Base-by-base conservation (phyloP, 768 basidiomycete species). In the Glaciozyma martinii region DNA sequence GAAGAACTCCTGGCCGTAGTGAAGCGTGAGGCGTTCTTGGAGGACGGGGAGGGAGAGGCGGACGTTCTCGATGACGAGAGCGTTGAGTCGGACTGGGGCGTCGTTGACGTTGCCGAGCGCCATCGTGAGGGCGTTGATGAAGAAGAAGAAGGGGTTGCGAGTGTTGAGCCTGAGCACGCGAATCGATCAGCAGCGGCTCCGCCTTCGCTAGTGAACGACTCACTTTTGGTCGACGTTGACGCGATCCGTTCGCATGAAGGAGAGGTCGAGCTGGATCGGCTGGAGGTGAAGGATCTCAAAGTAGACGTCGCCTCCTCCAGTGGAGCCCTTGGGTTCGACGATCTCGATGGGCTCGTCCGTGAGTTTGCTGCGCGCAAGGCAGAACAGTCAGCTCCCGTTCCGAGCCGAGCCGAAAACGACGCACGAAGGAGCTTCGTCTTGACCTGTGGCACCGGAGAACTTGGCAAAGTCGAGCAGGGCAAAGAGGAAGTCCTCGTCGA, bases 401-500 rank as follows among this genome's bases (percentile, higher is more conserved):
- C 3, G 8, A 6, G 12, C 2, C 2, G 27, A 10, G 16, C 21
- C 4, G 19, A n/a, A 8, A 23, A 21, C 2, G 19, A 44, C 64
- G 25, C 23, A 64, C 65, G 65, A 66, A 0, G 50, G 33, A n/a
- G 82, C 74, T 13, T 82, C 83, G 53, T 85, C 83, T 73, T 90
- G 87, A 89, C 94, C 97, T 0, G 89, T 87, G 9, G 85, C 83
- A n/a, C 89, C 92, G 71, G 88, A 85, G 74, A 97, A 86, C 73
- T 94, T 89, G 2, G 86, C 85, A 65, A 99, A 83, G 71, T 99
- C 94, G 72, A 92, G 87, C 15, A 98, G 76, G 1, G 93, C 85
- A 72, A 91, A 97, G 46, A 98, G 76, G 67, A 99, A 85, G 77
- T 98, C 95, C 77, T 99, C 95, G 74, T 99, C 95, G n/a, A 89